Base-by-base conservation (phyloP, 805 yeast genomes). In the Saccharomycopsis sp. region DNA sequence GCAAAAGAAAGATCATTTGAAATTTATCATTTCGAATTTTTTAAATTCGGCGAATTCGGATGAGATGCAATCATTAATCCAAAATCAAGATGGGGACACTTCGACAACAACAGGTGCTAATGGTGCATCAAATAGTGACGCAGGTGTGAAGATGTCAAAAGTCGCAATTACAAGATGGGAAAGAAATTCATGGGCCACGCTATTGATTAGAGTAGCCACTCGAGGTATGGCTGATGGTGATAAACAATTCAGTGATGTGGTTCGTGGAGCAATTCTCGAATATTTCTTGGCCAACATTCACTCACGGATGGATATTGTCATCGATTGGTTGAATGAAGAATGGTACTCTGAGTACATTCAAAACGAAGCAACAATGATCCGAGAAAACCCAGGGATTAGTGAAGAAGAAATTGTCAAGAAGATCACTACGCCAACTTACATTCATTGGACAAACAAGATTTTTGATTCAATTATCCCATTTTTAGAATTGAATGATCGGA, bases 261-360 rank as follows among this genome's bases (percentile, higher is more conserved):
- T 90, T 9, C 71, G 96, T 53, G 77, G 74, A 19, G 75, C 86
- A 19, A 64, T 93, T 8, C 81, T 82, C 49, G 77, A 79, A 14
- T 85, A 82, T 58, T 80, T 87, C 44, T 68, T 85, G 55, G 79
- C 72, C 8, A 85, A 84, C 56, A 79, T 89, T 54, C 82, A 82
- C 44, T 69, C 67, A 7, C 68, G 90, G 28, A 71, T 89, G 9
- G 94, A 85, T 47, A 63, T 81, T 28, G 79, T 87, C 16, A 78
- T 90, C 31, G 88, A 84, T 51, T 93, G 99, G 99, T 65, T 93
- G 44, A 89, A 84, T 56, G 98, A 93, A 63, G 98, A 93, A 61
- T 93, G 96, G 94, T 80, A 77, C 63, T 68, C 76, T 40, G 85
- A 81, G 56, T 64, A 56, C 45, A 72, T 73, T 2, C 54, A 56